These are phyloP conservation scores for Suillus ampliporus DNA, from an alignment of 768 basidiomycete genomes.

Conservation along the genomic window DNA sequence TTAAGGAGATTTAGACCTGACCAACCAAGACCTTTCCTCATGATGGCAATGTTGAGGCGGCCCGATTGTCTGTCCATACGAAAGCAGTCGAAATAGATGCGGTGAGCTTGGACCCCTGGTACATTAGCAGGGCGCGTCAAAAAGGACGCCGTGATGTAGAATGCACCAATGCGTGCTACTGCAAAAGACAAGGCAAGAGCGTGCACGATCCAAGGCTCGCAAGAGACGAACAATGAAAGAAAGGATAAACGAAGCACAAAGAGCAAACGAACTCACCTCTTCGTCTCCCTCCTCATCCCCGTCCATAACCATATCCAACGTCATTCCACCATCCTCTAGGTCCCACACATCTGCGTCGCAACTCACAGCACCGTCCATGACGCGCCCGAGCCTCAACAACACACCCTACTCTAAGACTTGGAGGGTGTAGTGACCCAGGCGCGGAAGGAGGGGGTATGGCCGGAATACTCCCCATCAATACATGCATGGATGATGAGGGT, in stretches of 20 bases:
- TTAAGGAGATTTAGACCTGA: no score
- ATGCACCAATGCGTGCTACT: no score
- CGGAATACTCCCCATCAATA: slow-evolving; percentile 1
- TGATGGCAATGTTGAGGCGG: no score
- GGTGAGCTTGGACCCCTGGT: no score
- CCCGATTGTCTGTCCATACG: no score
- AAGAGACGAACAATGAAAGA: background rate
- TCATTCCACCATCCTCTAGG: slow-evolving; percentile 61
- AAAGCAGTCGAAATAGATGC: no score
- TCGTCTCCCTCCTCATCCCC: slow-evolving; percentile 72
- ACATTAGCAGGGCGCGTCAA: no score
- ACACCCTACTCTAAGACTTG: slow-evolving; percentile 7
- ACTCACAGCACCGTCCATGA: slow-evolving; percentile 22
- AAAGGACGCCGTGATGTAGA: no score
- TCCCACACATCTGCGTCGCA: slow-evolving; percentile 43
- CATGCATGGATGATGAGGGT: background rate
- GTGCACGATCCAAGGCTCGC: background rate
- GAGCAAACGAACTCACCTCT: slow-evolving; percentile 50
- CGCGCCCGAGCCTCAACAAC: slow-evolving; percentile 9
- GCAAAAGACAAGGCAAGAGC: background rate
- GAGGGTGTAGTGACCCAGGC: slow-evolving; percentile 33
- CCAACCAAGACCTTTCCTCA: no score
- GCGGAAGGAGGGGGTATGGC: slow-evolving; percentile 33
- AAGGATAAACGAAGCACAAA: slow-evolving; percentile 10
- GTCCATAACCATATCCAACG: slow-evolving; percentile 72